Percentiles rank a stretch among this genome's conserved stretches.
These are phyloP conservation scores for Aspergillus neotritici DNA, from an alignment of 2,329 filamentous ascomycete species.

Conservation along the genomic window DNA sequence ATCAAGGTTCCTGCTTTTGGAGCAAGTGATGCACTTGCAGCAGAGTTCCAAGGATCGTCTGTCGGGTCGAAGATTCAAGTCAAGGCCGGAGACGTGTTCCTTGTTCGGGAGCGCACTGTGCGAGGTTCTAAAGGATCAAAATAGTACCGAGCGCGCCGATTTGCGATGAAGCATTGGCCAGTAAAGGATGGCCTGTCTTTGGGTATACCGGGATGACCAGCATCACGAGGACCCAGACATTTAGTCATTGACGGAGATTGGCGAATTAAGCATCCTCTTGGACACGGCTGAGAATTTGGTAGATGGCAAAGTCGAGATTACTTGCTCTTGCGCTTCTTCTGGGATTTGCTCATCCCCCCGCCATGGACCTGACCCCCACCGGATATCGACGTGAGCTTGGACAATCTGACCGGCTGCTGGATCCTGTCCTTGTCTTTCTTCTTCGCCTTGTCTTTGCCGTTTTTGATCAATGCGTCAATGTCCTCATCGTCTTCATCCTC, in stretches of 20 bases:
- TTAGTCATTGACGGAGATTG: too few relatives aligned
- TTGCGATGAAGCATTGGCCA: too few relatives aligned
- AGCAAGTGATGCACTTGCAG: neutral
- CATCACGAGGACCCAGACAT: too few relatives aligned
- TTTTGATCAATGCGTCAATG: slow-evolving; percentile 14
- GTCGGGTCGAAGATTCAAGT: neutral
- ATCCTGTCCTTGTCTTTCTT: slow-evolving; percentile 16
- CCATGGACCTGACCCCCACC: slow-evolving; percentile 14
- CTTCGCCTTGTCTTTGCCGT: slow-evolving; percentile 12
- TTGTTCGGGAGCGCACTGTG: too few relatives aligned
- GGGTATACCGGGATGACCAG: too few relatives aligned
- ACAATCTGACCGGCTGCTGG: slow-evolving; percentile 12
- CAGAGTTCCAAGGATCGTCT: neutral
- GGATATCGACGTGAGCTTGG: slow-evolving; percentile 28
- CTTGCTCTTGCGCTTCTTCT: slow-evolving; percentile 23
- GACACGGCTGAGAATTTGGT: neutral
- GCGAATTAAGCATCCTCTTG: too few relatives aligned
- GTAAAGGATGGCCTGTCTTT: too few relatives aligned
- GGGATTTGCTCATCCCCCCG: slow-evolving; percentile 11
- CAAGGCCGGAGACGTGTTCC: neutral
- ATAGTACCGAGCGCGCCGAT: too few relatives aligned
- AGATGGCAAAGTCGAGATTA: slow-evolving; percentile 4
- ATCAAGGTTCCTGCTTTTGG: slow-evolving; percentile 8
- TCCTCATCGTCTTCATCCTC: slow-evolving; percentile 12
- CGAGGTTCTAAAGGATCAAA: too few relatives aligned